These are phyloP conservation scores for Crithidia expoeki DNA, from an alignment of 208 protist genomes.

Conservation along the genomic window DNA sequence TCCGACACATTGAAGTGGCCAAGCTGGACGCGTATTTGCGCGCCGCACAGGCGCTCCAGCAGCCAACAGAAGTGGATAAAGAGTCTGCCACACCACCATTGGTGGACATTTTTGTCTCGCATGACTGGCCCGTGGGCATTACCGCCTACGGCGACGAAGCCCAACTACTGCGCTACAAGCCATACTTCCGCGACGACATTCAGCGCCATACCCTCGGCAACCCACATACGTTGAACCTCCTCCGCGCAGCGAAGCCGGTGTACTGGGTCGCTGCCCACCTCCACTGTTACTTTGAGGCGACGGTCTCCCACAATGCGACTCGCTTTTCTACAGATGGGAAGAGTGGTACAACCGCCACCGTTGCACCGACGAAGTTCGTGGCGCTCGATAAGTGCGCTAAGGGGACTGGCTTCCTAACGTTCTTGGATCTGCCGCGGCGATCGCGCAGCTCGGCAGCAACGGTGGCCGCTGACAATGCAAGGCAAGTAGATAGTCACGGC, in stretches of 20 bases:
- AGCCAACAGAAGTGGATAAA: background rate
- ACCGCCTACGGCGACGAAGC: slow-evolving; percentile 84
- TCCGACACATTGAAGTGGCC: slow-evolving; percentile 83
- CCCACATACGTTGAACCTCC: slow-evolving; percentile 75
- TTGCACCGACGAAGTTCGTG: slow-evolving; percentile 51
- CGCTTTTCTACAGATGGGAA: too few relatives aligned
- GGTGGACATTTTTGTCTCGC: slow-evolving; percentile 86
- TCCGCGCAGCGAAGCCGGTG: slow-evolving; percentile 55
- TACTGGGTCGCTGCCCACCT: slow-evolving; percentile 91
- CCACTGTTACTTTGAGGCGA: slow-evolving; percentile 87
- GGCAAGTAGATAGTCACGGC: background rate
- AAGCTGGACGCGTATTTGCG: slow-evolving; percentile 69
- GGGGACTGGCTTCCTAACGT: slow-evolving; percentile 76
- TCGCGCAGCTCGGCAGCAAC: background rate
- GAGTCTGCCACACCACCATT: slow-evolving; percentile 8
- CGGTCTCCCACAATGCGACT: slow-evolving; percentile 42
- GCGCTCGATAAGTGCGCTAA: slow-evolving; percentile 91
- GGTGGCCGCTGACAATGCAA: background rate
- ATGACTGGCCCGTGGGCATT: slow-evolving; percentile 93
- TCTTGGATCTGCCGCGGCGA: slow-evolving; percentile 62
- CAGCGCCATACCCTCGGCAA: slow-evolving; percentile 73
- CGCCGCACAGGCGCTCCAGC: slow-evolving; percentile 22
- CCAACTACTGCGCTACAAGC: slow-evolving; percentile 82
- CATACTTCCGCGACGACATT: slow-evolving; percentile 90
- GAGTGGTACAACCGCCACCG: background rate